Conservation (phyloP, 108 stramenopile species). For the Cyclotella choctawhatcheeana region DNA sequence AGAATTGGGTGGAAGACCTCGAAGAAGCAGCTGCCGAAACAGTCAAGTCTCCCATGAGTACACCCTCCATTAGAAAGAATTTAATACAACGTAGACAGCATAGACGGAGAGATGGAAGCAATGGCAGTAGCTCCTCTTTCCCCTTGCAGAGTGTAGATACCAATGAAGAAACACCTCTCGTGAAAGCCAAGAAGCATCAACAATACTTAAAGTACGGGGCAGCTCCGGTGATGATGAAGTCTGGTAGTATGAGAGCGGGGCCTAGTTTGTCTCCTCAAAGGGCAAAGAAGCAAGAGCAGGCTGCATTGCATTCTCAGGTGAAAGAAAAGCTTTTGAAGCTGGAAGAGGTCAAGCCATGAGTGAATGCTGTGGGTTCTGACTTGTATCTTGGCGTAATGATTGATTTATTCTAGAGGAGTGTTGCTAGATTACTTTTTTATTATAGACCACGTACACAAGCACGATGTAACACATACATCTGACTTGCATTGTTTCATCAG, state of each 20-base stretch:
- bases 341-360: background rate
- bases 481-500: too few relatives aligned
- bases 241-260: slow-evolving; percentile 74
- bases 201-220: slow-evolving; percentile 71
- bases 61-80: slow-evolving; percentile 46
- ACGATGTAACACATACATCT: too few relatives aligned
- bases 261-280: slow-evolving; percentile 15
- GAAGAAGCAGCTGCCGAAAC: slow-evolving; percentile 68
- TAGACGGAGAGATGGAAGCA: slow-evolving; percentile 15
- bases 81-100: slow-evolving; percentile 29
- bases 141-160: background rate
- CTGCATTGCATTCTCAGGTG: background rate
- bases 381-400: too few relatives aligned
- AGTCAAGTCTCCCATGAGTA: slow-evolving; percentile 65
- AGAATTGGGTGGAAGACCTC: slow-evolving; percentile 63
- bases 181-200: slow-evolving; percentile 56
- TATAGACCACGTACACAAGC: too few relatives aligned
- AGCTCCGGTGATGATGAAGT: slow-evolving; percentile 60
- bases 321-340: background rate
- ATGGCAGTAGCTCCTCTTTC: background rate
- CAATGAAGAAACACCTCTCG: slow-evolving; percentile 61
- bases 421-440: too few relatives aligned
- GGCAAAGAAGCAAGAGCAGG: background rate
- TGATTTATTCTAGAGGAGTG: too few relatives aligned
- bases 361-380: too few relatives aligned